Base-by-base conservation (phyloP, 2,329 filamentous ascomycete species). In the Neopestalotiopsis clavispora region DNA sequence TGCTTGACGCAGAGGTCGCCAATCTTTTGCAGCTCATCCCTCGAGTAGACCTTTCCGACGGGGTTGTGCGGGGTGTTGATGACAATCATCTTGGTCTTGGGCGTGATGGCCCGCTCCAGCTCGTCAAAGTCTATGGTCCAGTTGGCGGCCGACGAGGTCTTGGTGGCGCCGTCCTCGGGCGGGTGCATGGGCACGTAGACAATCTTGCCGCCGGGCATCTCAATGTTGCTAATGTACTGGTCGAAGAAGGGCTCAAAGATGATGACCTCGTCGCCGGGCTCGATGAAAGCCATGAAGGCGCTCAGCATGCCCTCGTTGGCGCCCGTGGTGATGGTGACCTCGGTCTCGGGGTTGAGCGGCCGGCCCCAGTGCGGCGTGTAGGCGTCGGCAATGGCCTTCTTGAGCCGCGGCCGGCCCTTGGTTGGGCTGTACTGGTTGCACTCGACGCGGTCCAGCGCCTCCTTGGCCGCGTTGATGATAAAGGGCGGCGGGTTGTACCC, bases 391-490 rank as follows among this genome's bases (percentile, higher is more conserved):
- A 99, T 91, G 65, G 96, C 96, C 84, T 98, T 94, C 86, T 92
- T 95, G 77, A 99, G 86, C 67, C 95, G 89, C 57, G 96, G 95
- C 6, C 95, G 91, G 70, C 96, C 96, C 86, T 94, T 96, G 23
- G 96, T 98, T 2, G 95, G 96, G 28, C 94, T 95, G 86, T 99
- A 99, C 85, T 99, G 96, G 81, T 99, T 99, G 87, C 95, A 98
- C 74, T 98, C 96, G 28, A 99, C 95, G 65, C 90, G 88, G 77
- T 97, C 92, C 65, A 99, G 87, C 52, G 95, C 95, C 52, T 91
- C 85, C 82, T 97, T 98, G 65, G 96, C 96, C 57, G 96, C 96
- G 75, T 97, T 89, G 72, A 98, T 85, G 72, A 98, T 94, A 80
- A 97, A 98, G 45, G 91, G 82, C 7, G 95, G 95, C 68, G 95